Conservation (phyloP, 495 filamentous ascomycete genomes). For the Oleoguttula mirabilis region DNA sequence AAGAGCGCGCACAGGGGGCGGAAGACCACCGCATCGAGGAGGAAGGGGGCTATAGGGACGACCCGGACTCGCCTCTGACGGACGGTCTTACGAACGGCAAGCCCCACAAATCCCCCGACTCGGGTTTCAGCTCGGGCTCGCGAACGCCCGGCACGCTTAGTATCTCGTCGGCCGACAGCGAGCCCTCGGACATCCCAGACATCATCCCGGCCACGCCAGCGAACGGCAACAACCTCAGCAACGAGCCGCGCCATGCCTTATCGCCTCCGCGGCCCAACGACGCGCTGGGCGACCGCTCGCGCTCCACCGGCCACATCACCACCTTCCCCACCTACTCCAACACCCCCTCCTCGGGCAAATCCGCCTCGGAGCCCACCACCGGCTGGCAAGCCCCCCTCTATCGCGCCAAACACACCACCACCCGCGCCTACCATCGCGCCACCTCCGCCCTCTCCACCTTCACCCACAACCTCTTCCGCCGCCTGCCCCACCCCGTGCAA, state of each 20-base stretch:
- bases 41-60: slow-evolving; percentile 45
- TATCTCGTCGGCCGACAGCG: slow-evolving; percentile 8
- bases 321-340: slow-evolving; percentile 22
- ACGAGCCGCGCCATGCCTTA: slow-evolving; percentile 21
- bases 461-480: slow-evolving; percentile 25
- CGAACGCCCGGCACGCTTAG: slow-evolving; percentile 14
- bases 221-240: slow-evolving; percentile 25
- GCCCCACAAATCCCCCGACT: slow-evolving; percentile 28
- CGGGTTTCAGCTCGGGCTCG: slow-evolving; percentile 21
- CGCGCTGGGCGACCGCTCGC: slow-evolving; percentile 8
- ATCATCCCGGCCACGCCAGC: slow-evolving; percentile 36
- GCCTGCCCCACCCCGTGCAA: slow-evolving; percentile 50
- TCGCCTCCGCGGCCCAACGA: slow-evolving; percentile 2
- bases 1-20: slow-evolving; percentile 11
- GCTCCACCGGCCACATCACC: slow-evolving; percentile 23
- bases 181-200: slow-evolving; percentile 16
- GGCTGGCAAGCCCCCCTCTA: slow-evolving; percentile 1
- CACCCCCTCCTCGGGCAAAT: slow-evolving; percentile 1
- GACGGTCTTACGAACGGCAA: slow-evolving; percentile 31
- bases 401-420: not conserved
- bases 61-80: slow-evolving; percentile 31
- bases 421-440: slow-evolving; percentile 1
- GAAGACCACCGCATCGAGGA: slow-evolving; percentile 12
- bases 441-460: slow-evolving; percentile 7
- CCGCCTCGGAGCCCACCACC: not conserved